Conservation (phyloP, 163 green algal species). For the Scenedesmus sp. region DNA sequence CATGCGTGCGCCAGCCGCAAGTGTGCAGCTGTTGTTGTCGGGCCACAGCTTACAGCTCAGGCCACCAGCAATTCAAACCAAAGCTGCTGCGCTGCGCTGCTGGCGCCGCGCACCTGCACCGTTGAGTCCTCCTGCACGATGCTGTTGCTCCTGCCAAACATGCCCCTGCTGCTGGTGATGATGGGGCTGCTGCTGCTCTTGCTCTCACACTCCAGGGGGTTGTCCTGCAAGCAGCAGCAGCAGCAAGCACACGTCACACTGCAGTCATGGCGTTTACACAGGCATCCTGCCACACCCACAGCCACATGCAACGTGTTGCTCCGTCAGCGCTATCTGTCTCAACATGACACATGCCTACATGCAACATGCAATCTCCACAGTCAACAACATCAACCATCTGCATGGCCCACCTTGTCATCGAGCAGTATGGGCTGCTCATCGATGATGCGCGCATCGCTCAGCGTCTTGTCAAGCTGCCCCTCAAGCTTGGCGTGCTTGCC, state of each 20-base stretch:
- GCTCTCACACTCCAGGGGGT: slow-evolving; percentile 29
- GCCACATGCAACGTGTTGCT: too few relatives aligned
- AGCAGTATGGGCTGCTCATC: slow-evolving; percentile 74
- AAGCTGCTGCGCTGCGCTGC: background rate
- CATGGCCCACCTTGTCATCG: slow-evolving; percentile 48
- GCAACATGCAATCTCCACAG: too few relatives aligned
- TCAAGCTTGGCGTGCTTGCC: slow-evolving; percentile 58
- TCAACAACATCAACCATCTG: background rate
- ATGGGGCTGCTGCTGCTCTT: slow-evolving; percentile 37
- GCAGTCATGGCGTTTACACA: background rate
- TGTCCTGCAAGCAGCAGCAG: slow-evolving; percentile 22
- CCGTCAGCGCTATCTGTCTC: too few relatives aligned
- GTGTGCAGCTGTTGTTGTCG: background rate
- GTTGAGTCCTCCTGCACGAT: slow-evolving; percentile 23
- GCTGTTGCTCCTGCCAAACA: slow-evolving; percentile 33
- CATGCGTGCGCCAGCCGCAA: too few relatives aligned
- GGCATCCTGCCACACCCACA: background rate
- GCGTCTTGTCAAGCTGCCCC: slow-evolving; percentile 48
- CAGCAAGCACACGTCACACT: background rate
- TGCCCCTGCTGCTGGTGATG: slow-evolving; percentile 9
- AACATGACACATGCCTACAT: too few relatives aligned
- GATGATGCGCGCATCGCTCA: slow-evolving; percentile 55
- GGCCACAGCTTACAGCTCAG: background rate
- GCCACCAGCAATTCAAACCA: background rate
- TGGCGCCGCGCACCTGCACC: slow-evolving; percentile 16